Base-by-base conservation (phyloP, 306 rosid species). In the Prinsepia uniflora region DNA sequence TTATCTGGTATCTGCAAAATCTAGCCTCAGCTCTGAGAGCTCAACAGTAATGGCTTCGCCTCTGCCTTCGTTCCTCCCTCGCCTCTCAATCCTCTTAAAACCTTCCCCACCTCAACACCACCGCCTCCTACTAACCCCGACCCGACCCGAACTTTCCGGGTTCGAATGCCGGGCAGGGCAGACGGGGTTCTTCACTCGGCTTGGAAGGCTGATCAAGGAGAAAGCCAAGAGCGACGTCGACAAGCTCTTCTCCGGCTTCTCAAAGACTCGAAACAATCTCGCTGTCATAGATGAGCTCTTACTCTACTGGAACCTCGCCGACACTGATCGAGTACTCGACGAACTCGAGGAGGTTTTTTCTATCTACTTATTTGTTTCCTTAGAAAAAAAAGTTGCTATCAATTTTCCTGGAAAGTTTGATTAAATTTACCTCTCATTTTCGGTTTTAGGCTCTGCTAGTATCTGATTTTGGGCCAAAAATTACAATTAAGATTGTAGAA, bases 231-330 rank as follows among this genome's bases (percentile, higher is more conserved):
- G 92, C 48, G 99, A 94, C 56, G 96, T 94, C 11, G 99, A 94
- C 44, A 94, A 91, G 82, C 15, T 94, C 46, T 83, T 91, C 86
- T 83, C 92, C 0, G 99, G 99, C 15, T 94, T 94, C 84, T 84
- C 96, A 6, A 94, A 94, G 75, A 94, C 99, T 4, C 84, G 99
- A 0, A 89, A 73, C 71, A 94, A 94, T 24, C 97, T 94, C 71
- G 92, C 96, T 8, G 96, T 94, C 74, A 71, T 94, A 9, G 97
- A 92, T 42, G 97, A 94, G 90, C 97, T 94, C 39, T 88, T 94
- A 11, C 92, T 94, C 39, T 94, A 89, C 62, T 94, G 97, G 97
- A 89, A 94, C 78, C 96, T 94, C 75, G 88, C 97, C 36, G 99
- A 94, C 42, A 94, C 96, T 3, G 96, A 94, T 41, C 81, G 83